Evolutionary conservation across 371 early-diverging fungal species (phyloP).

Genomic region (Massospora cicadina): DNA sequence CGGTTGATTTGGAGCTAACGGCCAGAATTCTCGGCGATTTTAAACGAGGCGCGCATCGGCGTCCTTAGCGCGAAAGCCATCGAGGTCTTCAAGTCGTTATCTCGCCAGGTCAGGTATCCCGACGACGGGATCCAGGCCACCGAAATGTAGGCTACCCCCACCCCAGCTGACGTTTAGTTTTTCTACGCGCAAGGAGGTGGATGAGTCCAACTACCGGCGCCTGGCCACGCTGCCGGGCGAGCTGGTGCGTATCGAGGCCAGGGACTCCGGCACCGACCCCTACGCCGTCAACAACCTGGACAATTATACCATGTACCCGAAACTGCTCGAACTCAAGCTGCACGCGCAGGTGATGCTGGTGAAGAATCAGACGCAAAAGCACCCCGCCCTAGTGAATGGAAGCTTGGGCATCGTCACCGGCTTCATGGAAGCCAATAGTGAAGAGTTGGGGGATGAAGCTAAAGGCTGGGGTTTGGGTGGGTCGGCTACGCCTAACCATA

Average conservation of each 20-base stretch:
- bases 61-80: slow-evolving; percentile 28
- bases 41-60: slow-evolving; percentile 47
- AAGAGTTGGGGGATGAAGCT: neutral
- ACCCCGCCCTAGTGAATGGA: slow-evolving; percentile 54
- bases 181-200: slow-evolving; percentile 50
- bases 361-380: slow-evolving; percentile 40
- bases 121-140: slow-evolving; percentile 49
- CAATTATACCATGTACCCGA: slow-evolving; percentile 27
- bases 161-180: slow-evolving; percentile 16
- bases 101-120: slow-evolving; percentile 25
- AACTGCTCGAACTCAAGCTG: slow-evolving; percentile 37
- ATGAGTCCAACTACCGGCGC: slow-evolving; percentile 35
- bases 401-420: slow-evolving; percentile 50
- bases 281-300: slow-evolving; percentile 17
- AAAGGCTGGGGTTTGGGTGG: neutral
- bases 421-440: slow-evolving; percentile 18
- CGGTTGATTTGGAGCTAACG: slow-evolving; percentile 11
- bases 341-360: slow-evolving; percentile 78
- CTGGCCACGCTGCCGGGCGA: slow-evolving; percentile 30
- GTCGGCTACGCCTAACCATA: too few species aligned
- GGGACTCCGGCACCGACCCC: slow-evolving; percentile 19
- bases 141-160: slow-evolving; percentile 36
- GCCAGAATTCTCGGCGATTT: slow-evolving; percentile 30
- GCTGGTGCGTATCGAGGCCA: slow-evolving; percentile 18
- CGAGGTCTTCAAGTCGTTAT: slow-evolving; percentile 26